Evolutionary conservation across 2,329 filamentous ascomycete genomes (phyloP).

Genomic region (Rhynchosporium agropyri): DNA sequence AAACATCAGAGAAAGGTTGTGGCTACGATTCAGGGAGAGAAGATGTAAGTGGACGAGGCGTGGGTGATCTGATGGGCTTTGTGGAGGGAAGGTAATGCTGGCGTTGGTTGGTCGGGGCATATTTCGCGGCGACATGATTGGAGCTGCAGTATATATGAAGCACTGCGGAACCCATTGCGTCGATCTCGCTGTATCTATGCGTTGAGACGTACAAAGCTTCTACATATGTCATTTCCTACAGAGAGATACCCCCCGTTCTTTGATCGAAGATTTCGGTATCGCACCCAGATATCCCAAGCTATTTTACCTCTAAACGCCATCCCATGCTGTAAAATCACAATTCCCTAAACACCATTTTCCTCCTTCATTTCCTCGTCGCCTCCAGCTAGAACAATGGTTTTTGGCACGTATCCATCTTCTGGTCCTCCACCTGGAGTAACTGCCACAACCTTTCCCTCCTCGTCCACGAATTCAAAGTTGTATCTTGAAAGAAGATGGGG

Average conservation of each 20-base stretch:
- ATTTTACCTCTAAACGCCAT: slow-evolving; percentile 34
- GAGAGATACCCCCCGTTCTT: neutral
- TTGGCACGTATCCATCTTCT: slow-evolving; percentile 57
- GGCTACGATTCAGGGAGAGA: slow-evolving; percentile 92
- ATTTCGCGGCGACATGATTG: too few species aligned
- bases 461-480: slow-evolving; percentile 97
- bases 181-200: neutral
- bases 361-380: slow-evolving; percentile 60
- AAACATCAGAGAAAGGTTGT: slow-evolving; percentile 82
- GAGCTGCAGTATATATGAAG: too few species aligned
- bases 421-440: slow-evolving; percentile 75
- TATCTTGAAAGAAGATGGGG: slow-evolving; percentile 93
- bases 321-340: slow-evolving; percentile 23
- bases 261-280: slow-evolving; percentile 16
- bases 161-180: too few species aligned
- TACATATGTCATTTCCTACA: neutral
- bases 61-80: neutral
- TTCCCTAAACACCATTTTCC: slow-evolving; percentile 46
- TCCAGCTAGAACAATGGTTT: slow-evolving; percentile 66
- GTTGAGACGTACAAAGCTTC: slow-evolving; percentile 1
- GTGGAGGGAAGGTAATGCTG: neutral
- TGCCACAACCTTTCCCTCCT: slow-evolving; percentile 84
- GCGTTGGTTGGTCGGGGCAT: slow-evolving; percentile 1
- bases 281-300: slow-evolving; percentile 26
- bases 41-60: slow-evolving; percentile 43